A percentile compares a stretch with the other conserved stretches of the same genome.
Evolutionary conservation across 2,329 filamentous ascomycete genomes (phyloP).

Genomic region (Rhexocercosporidium sp.): DNA sequence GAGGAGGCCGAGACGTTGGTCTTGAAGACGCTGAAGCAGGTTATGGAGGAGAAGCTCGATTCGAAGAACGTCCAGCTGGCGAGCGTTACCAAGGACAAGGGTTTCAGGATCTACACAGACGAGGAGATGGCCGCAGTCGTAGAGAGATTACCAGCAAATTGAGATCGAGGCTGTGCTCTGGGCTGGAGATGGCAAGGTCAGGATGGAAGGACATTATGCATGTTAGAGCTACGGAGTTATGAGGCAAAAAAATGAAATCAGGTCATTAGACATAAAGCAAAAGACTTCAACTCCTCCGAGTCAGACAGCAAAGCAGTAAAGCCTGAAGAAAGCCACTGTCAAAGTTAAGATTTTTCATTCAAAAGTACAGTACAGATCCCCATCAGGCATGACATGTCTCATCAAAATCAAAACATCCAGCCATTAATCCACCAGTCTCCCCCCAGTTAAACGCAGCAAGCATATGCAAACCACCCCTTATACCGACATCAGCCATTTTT

Average conservation of each 20-base stretch:
- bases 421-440: background rate
- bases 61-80: conserved; percentile 98
- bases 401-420: background rate
- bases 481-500: background rate
- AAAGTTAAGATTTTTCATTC: background rate
- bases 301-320: background rate
- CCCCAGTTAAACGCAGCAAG: conserved; percentile 3
- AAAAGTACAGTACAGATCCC: background rate
- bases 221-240: conserved; percentile 23
- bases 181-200: background rate
- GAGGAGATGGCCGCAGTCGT: conserved; percentile 96
- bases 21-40: conserved; percentile 97
- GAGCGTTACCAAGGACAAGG: conserved; percentile 96
- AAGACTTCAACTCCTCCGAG: background rate
- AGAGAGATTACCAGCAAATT: conserved; percentile 76
- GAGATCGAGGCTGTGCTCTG: conserved; percentile 15
- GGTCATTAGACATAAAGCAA: conserved; percentile 17
- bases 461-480: background rate
- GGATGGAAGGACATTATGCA: conserved; percentile 6
- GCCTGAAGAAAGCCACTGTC: background rate
- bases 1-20: conserved; percentile 92
- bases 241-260: conserved; percentile 25
- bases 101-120: conserved; percentile 98
- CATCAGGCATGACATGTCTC: background rate
- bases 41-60: conserved; percentile 99